phyloP scores from a whole-genome alignment of 202 grass and related monocot genomes.

The Saccharum hybrid region DNA sequence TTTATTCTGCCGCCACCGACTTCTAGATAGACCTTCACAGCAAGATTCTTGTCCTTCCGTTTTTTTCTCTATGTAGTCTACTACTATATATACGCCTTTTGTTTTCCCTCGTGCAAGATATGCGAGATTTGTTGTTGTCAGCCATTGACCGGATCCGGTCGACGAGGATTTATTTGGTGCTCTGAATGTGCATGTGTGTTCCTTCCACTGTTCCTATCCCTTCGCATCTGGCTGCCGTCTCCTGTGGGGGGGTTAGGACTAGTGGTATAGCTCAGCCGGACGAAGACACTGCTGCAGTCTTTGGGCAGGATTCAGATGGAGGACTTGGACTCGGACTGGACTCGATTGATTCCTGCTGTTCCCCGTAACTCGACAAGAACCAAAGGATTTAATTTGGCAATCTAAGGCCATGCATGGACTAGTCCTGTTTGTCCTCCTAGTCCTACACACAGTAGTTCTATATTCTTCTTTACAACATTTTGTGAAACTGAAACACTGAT shows the following conservation, averaged over 20 bases:
- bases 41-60: not conserved
- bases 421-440: not conserved
- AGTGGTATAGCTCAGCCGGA: not conserved
- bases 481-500: too few relatives aligned
- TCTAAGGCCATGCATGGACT: not conserved
- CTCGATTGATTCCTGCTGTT: constrained; percentile 1
- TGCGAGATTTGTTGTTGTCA: not conserved
- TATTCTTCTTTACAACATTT: too few relatives aligned
- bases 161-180: constrained; percentile 3
- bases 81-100: not conserved
- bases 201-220: not conserved
- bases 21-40: constrained; percentile 8
- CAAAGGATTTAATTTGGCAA: not conserved
- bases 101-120: constrained; percentile 5
- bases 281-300: not conserved
- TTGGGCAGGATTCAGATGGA: not conserved
- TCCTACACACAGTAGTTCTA: too few relatives aligned
- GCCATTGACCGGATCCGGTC: not conserved
- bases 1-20: not conserved
- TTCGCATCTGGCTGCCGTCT: not conserved
- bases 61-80: not conserved
- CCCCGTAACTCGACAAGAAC: constrained; percentile 25
- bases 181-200: not conserved
- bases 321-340: constrained; percentile 18
- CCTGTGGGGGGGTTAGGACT: not conserved